A percentile compares a stretch with the other conserved stretches of the same genome.
Conservation (phyloP, 176 grass and related monocot species). For the Elaeis guineensis region DNA sequence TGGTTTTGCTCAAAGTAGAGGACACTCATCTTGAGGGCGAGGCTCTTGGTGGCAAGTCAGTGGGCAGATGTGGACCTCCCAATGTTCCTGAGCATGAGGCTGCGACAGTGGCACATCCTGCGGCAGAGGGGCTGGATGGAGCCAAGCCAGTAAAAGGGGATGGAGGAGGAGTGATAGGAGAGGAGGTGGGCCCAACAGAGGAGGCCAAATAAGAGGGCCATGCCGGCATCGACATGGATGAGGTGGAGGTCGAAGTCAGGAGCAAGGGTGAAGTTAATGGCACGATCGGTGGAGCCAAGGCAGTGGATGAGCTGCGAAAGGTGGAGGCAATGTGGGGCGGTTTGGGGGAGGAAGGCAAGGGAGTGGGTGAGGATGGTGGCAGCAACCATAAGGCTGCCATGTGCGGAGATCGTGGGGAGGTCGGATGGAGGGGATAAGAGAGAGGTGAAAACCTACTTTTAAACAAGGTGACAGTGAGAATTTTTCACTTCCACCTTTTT, state of each 20-base stretch:
- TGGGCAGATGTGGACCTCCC: constrained; percentile 61
- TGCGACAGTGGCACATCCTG: constrained; percentile 74
- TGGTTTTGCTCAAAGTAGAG: constrained; percentile 83
- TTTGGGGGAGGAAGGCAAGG: constrained; percentile 65
- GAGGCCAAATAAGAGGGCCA: constrained; percentile 85
- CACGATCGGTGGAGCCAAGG: constrained; percentile 74
- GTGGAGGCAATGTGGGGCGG: constrained; percentile 62
- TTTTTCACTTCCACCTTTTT: too few species aligned
- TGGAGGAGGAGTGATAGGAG: constrained; percentile 32
- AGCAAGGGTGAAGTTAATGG: constrained; percentile 53
- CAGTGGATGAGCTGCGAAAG: constrained; percentile 92
- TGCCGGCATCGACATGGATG: constrained; percentile 71
- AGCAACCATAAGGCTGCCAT: constrained; percentile 3
- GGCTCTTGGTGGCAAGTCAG: constrained; percentile 80
- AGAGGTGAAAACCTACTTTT: too few species aligned
- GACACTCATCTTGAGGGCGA: constrained; percentile 83
- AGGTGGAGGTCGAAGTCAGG: constrained; percentile 71
- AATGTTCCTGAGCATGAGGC: constrained; percentile 82
- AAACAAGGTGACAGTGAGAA: too few species aligned
- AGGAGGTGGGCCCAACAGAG: constrained; percentile 72
- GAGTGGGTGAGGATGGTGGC: constrained; percentile 60
- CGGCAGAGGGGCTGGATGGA: constrained; percentile 67
- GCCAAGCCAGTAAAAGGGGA: constrained; percentile 51
- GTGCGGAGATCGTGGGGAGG: too few species aligned
- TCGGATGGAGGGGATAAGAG: too few species aligned